Conservation (phyloP, 345 rosid species). For the Eucalyptus regnans region DNA sequence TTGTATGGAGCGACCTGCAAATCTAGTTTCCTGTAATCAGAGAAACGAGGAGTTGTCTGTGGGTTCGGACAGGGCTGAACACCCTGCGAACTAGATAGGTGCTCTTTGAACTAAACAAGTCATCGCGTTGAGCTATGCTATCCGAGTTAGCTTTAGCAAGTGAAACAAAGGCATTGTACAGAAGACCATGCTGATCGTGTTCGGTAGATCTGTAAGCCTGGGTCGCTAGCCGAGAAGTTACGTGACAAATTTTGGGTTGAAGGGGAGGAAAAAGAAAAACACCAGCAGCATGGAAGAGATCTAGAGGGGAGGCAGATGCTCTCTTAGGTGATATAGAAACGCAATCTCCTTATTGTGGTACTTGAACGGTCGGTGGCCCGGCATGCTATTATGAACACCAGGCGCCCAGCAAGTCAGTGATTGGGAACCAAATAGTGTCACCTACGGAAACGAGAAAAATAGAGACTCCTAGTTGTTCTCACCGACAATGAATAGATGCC, state of each 20-base stretch:
- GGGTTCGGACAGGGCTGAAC: not conserved
- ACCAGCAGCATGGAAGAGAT: not conserved
- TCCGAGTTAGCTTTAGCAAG: not conserved
- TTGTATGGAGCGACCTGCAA: conserved; percentile 71
- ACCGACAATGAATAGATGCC: not conserved
- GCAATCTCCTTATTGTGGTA: not conserved
- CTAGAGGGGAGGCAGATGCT: not conserved
- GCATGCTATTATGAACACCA: too few relatives aligned
- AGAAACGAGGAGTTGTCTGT: not conserved
- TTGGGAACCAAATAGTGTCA: not conserved
- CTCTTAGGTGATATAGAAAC: not conserved
- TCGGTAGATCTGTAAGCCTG: not conserved
- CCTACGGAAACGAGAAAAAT: not conserved
- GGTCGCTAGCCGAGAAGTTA: not conserved
- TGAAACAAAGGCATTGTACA: not conserved
- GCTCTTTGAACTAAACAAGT: not conserved
- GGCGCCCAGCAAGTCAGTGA: not conserved
- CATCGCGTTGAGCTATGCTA: not conserved
- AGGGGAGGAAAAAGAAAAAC: not conserved
- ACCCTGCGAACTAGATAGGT: not conserved
- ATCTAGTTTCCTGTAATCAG: not conserved
- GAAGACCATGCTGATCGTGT: not conserved
- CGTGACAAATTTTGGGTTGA: not conserved
- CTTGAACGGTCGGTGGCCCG: too few relatives aligned
- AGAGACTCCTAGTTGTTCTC: not conserved